Percentiles rank a stretch among this genome's conserved stretches.
Evolutionary conservation across 495 filamentous ascomycete genomes (phyloP).

Genomic region (Penicillium herquei): DNA sequence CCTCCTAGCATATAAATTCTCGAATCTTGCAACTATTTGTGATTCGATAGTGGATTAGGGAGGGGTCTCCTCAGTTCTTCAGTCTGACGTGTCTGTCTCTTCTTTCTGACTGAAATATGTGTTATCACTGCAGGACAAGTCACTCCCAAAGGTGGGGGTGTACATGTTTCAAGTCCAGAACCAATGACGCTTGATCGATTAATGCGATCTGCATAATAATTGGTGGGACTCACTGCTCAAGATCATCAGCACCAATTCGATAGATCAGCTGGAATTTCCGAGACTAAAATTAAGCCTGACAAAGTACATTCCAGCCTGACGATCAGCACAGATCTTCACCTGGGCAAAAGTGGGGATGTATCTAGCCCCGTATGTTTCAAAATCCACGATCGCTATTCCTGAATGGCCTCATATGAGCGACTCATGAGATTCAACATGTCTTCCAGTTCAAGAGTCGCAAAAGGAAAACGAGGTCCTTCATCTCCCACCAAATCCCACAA

Average conservation of each 20-base stretch:
- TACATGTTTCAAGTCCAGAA: background rate
- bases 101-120: background rate
- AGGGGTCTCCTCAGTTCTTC: too few relatives aligned
- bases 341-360: too few relatives aligned
- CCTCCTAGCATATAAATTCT: too few relatives aligned
- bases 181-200: background rate
- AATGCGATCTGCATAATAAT: background rate
- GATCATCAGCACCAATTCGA: background rate
- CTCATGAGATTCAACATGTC: slow-evolving; percentile 1
- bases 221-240: background rate
- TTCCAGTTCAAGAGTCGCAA: background rate
- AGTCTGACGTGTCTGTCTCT: background rate
- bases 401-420: too few relatives aligned
- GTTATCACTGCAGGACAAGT: background rate
- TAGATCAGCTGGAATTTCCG: too few relatives aligned
- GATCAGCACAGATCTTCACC: too few relatives aligned
- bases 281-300: too few relatives aligned
- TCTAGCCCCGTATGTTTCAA: too few relatives aligned
- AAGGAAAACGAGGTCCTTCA: background rate
- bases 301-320: too few relatives aligned
- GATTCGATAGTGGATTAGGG: too few relatives aligned
- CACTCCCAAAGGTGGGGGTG: slow-evolving; percentile 1
- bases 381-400: too few relatives aligned
- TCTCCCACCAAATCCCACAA: background rate
- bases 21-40: too few relatives aligned